Conservation (phyloP, 2,329 filamentous ascomycete species). For the Pseudogymnoascus sp. region DNA sequence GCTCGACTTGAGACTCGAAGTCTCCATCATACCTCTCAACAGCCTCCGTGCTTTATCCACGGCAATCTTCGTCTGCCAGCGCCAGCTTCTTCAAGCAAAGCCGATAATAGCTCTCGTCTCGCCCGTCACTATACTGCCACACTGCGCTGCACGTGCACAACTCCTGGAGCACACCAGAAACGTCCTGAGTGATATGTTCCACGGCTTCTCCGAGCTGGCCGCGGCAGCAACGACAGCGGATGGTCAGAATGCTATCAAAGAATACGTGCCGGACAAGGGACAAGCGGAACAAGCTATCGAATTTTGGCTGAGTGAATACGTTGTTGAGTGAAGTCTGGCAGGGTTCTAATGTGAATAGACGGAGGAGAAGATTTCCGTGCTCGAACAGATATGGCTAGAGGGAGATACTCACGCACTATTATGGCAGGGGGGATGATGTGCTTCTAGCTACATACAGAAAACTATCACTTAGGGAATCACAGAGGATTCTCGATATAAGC, state of each 20-base stretch:
- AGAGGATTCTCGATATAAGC: not conserved
- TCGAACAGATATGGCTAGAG: not conserved
- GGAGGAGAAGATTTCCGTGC: not conserved
- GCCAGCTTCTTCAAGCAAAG: slow-evolving; percentile 18
- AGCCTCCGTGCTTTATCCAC: slow-evolving; percentile 18
- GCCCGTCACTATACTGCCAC: slow-evolving; percentile 23
- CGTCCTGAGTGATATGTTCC: slow-evolving; percentile 27
- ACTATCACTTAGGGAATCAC: not conserved
- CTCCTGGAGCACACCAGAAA: slow-evolving; percentile 28
- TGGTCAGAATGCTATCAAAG: slow-evolving; percentile 20
- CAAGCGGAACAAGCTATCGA: slow-evolving; percentile 23
- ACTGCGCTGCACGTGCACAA: slow-evolving; percentile 22
- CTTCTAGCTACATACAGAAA: not conserved
- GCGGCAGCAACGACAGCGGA: slow-evolving; percentile 20
- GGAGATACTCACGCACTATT: not conserved
- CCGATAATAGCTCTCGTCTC: slow-evolving; percentile 5
- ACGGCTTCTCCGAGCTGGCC: slow-evolving; percentile 23
- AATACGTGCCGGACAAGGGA: slow-evolving; percentile 19
- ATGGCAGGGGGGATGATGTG: not conserved
- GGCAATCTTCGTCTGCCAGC: slow-evolving; percentile 24
- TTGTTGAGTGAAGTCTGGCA: slow-evolving; percentile 16
- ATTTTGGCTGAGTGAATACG: slow-evolving; percentile 27
- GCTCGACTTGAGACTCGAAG: slow-evolving; percentile 20
- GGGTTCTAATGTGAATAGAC: slow-evolving; percentile 12
- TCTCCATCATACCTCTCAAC: slow-evolving; percentile 25